Base-by-base conservation (phyloP, 208 protist species). In the Lotmaria passim region DNA sequence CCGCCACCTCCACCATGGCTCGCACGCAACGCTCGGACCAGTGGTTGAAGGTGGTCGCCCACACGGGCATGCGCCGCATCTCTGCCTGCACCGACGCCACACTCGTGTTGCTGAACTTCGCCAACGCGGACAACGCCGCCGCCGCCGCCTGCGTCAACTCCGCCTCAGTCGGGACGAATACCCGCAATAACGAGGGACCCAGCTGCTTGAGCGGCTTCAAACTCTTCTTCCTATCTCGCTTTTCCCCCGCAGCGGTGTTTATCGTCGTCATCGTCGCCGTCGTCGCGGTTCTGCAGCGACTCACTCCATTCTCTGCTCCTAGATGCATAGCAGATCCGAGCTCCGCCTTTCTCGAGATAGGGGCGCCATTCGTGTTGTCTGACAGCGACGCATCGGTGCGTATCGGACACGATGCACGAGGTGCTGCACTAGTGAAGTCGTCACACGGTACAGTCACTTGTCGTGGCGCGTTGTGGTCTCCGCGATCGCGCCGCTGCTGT, bases 91-190 rank as follows among this genome's bases (percentile, higher is more conserved):
- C 79, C 19, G 78, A 79, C 0, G 33, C 57, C 34, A 91, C 66
- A 1, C 78, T 86, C 47, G 52, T 79, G 56, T 79, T 78, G 47
- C 58, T 81, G 55, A 95, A 89, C 68, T 92, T 90, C 0, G 75
- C 82, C 33, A 95, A 57, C 3, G 85, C 83, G 55, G 84, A 92
- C 26, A 95, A 39, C 7, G 84, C 83, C 2, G 87, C 85, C 17
- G 87, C 82, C 0, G 85, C 74, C 7, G 85, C 80, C 19, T 69
- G 52, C 12, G 61, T 41, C 19, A 90, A 47, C n/a, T 83, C 83
- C 68, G 59, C 56, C 38, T 75, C 75, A 7, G 78, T 60, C 7
- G 72, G 63, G 0, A 53, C 41, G 15, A 77, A 77, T 26, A 59
- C 15, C 21, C 53, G 56, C 11, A 57, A 46, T n/a, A n/a, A n/a